A percentile compares a stretch with the other conserved stretches of the same genome.
phyloP scores from a whole-genome alignment of 352 stramenopile species.

The Globisporangium acanthophoron region DNA sequence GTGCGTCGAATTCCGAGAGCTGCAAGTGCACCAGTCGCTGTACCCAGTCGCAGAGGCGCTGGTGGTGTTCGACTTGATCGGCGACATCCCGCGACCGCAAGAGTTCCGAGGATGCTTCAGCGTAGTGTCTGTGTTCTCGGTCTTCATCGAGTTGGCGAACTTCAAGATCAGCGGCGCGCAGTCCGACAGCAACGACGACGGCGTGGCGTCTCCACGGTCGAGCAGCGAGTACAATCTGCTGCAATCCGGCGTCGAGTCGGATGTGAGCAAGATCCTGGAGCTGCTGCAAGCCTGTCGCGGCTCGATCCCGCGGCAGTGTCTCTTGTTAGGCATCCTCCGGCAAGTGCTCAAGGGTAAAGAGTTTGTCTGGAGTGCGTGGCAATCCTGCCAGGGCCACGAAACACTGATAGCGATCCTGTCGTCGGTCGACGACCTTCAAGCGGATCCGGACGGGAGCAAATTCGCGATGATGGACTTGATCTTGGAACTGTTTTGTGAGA shows the following conservation, averaged over 20 bases:
- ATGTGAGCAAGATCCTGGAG: conserved; percentile 50
- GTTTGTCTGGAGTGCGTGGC: conserved; percentile 41
- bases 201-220: not conserved
- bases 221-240: conserved; percentile 22
- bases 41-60: conserved; percentile 49
- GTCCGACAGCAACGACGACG: not conserved
- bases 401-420: conserved; percentile 56
- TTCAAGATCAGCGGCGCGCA: conserved; percentile 7
- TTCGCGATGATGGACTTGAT: conserved; percentile 49
- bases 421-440: conserved; percentile 29
- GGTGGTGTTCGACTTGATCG: conserved; percentile 22
- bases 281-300: conserved; percentile 39
- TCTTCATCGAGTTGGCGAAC: conserved; percentile 35
- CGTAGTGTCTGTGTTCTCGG: conserved; percentile 24
- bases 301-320: conserved; percentile 22
- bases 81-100: conserved; percentile 8
- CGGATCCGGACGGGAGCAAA: conserved; percentile 8
- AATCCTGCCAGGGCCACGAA: conserved; percentile 48
- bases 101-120: conserved; percentile 13
- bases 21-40: conserved; percentile 45
- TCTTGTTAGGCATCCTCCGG: conserved; percentile 39
- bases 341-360: conserved; percentile 35
- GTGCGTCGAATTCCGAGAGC: conserved; percentile 47
- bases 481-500: conserved; percentile 40
- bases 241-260: conserved; percentile 43